Evolutionary conservation across 371 early-diverging fungal species (phyloP).

Genomic region (Mortierella sp.): DNA sequence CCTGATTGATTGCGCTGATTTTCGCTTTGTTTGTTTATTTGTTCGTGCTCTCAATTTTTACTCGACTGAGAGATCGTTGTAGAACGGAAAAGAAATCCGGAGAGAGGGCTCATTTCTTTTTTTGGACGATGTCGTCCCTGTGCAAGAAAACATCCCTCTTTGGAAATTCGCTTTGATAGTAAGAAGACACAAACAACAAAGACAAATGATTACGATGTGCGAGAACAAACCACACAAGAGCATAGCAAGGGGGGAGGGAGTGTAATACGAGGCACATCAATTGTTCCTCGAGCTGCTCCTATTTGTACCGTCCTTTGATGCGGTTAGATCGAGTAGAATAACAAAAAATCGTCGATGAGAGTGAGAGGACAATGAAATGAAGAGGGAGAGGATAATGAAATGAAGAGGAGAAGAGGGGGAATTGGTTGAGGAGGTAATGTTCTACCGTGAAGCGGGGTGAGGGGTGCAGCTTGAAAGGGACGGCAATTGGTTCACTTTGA

Average conservation of each 20-base stretch:
- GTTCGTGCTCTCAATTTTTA: background rate
- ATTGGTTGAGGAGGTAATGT: background rate
- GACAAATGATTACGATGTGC: background rate
- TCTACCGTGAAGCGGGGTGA: background rate
- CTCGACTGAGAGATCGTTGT: background rate
- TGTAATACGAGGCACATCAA: background rate
- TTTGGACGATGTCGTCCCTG: constrained; percentile 6
- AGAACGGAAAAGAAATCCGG: background rate
- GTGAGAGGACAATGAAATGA: background rate
- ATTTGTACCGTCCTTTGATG: background rate
- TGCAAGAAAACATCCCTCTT: constrained; percentile 17
- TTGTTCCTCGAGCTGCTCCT: background rate
- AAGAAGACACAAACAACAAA: background rate
- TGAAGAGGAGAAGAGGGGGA: background rate
- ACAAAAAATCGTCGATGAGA: background rate
- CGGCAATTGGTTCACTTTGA: background rate
- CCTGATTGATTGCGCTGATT: background rate
- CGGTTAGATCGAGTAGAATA: background rate
- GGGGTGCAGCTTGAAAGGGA: background rate
- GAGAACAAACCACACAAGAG: background rate
- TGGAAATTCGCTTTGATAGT: background rate
- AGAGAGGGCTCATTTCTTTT: constrained; percentile 7
- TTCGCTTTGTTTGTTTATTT: background rate
- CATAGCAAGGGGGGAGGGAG: background rate
- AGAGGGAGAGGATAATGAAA: background rate